Evolutionary conservation across 2,329 filamentous ascomycete genomes (phyloP).

Genomic region (Diaporthe vexans): DNA sequence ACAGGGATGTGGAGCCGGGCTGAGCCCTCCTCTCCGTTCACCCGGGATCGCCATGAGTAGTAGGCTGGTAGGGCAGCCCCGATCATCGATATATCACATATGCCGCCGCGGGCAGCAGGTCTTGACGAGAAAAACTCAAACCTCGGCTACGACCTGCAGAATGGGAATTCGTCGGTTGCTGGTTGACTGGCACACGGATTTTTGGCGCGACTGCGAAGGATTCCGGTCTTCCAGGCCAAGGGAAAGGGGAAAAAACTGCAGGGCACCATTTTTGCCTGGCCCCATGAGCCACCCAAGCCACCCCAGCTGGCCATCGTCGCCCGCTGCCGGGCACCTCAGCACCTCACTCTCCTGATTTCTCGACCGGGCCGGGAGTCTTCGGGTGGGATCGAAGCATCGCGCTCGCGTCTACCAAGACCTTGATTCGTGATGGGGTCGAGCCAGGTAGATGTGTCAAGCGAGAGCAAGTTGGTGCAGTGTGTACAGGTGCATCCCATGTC

Average conservation of each 20-base stretch:
- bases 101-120: slow-evolving; percentile 6
- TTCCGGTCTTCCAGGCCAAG: neutral
- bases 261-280: neutral
- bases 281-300: slow-evolving; percentile 1
- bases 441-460: slow-evolving; percentile 28
- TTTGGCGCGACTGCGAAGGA: neutral
- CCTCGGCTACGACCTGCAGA: slow-evolving; percentile 21
- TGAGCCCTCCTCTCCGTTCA: neutral
- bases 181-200: neutral
- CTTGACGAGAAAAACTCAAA: neutral
- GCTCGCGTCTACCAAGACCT: slow-evolving; percentile 14
- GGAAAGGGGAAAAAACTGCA: neutral
- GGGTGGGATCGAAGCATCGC: slow-evolving; percentile 17
- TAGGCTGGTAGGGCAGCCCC: neutral
- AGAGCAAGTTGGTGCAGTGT: slow-evolving; percentile 1
- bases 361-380: slow-evolving; percentile 31
- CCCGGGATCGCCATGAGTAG: neutral
- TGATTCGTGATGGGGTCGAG: slow-evolving; percentile 24
- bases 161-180: neutral
- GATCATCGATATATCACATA: slow-evolving; percentile 19
- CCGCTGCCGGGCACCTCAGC: slow-evolving; percentile 16
- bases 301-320: slow-evolving; percentile 14
- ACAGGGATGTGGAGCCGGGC: neutral
- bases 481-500: neutral
- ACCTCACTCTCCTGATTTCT: slow-evolving; percentile 29